phyloP scores from a whole-genome alignment of 805 yeast genomes.

The Schwanniomyces vanrijiae region DNA sequence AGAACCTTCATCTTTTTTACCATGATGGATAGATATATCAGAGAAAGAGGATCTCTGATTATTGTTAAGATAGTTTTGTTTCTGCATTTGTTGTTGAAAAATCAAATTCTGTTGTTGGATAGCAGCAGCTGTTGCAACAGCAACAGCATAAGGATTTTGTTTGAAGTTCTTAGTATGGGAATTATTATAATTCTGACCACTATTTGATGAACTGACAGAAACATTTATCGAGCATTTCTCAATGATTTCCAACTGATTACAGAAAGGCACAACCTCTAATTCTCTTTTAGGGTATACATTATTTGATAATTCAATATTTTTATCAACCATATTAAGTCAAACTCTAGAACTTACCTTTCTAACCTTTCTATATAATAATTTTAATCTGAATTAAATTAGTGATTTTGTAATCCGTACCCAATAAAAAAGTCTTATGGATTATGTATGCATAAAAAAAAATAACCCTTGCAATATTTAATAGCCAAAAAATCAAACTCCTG shows the following conservation, averaged over 20 bases:
- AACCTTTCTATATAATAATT: not conserved
- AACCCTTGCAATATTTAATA: not conserved
- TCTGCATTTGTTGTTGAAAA: conserved; percentile 15
- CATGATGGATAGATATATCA: not conserved
- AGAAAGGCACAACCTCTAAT: conserved; percentile 27
- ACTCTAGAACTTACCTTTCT: not conserved
- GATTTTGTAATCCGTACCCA: not conserved
- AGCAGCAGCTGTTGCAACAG: conserved; percentile 34
- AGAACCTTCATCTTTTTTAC: not conserved
- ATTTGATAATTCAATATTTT: not conserved
- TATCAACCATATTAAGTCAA: not conserved
- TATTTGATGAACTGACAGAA: not conserved
- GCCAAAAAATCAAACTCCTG: not conserved
- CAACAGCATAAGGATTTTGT: conserved; percentile 26
- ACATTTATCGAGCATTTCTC: conserved; percentile 10
- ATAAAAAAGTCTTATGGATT: not conserved
- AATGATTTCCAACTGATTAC: conserved; percentile 26
- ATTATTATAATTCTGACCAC: not conserved
- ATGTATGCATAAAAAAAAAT: not conserved
- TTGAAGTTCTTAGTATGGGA: conserved; percentile 8
- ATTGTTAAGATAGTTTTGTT: conserved; percentile 8
- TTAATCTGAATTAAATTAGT: not conserved
- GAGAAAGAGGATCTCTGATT: not conserved
- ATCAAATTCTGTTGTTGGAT: conserved; percentile 20
- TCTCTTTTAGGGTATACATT: conserved; percentile 18